These are phyloP conservation scores for Colletotrichum sansevieriae DNA, from an alignment of 2,329 filamentous ascomycete species.

Conservation along the genomic window DNA sequence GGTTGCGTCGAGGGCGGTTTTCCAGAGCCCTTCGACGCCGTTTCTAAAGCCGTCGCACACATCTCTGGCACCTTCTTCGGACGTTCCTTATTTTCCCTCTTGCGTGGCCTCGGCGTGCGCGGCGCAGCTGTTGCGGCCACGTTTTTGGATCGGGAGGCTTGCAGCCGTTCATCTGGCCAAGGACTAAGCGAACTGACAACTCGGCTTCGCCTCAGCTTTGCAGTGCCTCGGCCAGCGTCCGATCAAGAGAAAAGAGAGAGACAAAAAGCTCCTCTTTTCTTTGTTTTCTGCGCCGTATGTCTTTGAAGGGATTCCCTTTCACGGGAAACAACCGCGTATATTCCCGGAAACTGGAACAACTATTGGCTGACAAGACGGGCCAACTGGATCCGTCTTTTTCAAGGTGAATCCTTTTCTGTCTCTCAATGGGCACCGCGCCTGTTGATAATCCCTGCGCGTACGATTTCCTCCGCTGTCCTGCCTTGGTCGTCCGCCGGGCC, in stretches of 20 bases:
- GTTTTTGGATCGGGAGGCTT: slow-evolving; percentile 9
- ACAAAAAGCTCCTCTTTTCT: no score
- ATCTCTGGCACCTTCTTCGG: slow-evolving; percentile 28
- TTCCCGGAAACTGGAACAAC: neutral
- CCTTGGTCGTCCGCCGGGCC: slow-evolving; percentile 22
- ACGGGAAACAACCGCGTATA: neutral
- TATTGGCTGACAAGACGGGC: neutral
- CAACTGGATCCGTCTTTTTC: neutral
- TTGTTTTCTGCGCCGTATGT: slow-evolving; percentile 23
- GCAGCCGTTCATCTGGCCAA: slow-evolving; percentile 4
- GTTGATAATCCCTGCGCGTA: slow-evolving; percentile 27
- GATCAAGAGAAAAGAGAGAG: slow-evolving; percentile 7
- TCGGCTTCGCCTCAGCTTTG: slow-evolving; percentile 28
- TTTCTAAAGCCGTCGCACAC: slow-evolving; percentile 31
- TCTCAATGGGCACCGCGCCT: neutral
- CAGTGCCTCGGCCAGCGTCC: slow-evolving; percentile 37
- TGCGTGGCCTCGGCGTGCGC: slow-evolving; percentile 5
- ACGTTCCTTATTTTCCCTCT: slow-evolving; percentile 19
- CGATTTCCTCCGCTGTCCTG: slow-evolving; percentile 4
- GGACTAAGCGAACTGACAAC: neutral
- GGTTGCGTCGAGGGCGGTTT: slow-evolving; percentile 7
- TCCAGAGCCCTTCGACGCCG: slow-evolving; percentile 35
- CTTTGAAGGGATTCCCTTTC: slow-evolving; percentile 1
- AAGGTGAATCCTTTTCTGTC: neutral
- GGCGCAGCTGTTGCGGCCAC: slow-evolving; percentile 1